Evolutionary conservation across 345 rosid species (phyloP).

Genomic region (Bruguiera gymnorhiza): DNA sequence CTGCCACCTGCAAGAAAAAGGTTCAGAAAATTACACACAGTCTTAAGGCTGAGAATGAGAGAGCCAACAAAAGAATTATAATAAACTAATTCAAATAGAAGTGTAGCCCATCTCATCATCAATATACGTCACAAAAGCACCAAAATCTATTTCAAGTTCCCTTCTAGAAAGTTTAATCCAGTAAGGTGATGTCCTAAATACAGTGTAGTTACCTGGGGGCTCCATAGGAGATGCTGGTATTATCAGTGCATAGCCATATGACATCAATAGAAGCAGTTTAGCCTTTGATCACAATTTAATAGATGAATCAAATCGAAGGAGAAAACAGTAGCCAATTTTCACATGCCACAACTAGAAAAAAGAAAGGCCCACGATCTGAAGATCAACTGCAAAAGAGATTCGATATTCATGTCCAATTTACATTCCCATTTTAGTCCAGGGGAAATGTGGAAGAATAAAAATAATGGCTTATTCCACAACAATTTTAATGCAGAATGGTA

Average conservation of each 20-base stretch:
- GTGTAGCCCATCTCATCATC: background rate
- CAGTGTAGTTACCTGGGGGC: background rate
- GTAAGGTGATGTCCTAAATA: background rate
- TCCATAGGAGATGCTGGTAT: background rate
- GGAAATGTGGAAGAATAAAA: no score
- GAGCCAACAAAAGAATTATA: background rate
- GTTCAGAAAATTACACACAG: background rate
- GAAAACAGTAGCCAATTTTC: background rate
- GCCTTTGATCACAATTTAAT: background rate
- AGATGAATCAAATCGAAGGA: background rate
- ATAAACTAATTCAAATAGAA: background rate
- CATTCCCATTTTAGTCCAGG: no score
- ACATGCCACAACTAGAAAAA: background rate
- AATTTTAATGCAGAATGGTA: no score
- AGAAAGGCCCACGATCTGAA: background rate
- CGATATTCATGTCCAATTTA: no score
- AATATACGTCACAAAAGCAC: background rate
- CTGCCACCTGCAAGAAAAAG: background rate
- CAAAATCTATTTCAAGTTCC: background rate
- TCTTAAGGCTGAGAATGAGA: background rate
- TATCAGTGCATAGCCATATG: background rate
- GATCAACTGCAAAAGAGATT: no score
- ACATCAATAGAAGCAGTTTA: background rate
- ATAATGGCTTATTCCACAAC: no score
- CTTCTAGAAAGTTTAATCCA: background rate